Percentiles rank a stretch among this genome's conserved stretches.
phyloP scores from a whole-genome alignment of 352 stramenopile genomes.

The Globisporangium spinosum region DNA sequence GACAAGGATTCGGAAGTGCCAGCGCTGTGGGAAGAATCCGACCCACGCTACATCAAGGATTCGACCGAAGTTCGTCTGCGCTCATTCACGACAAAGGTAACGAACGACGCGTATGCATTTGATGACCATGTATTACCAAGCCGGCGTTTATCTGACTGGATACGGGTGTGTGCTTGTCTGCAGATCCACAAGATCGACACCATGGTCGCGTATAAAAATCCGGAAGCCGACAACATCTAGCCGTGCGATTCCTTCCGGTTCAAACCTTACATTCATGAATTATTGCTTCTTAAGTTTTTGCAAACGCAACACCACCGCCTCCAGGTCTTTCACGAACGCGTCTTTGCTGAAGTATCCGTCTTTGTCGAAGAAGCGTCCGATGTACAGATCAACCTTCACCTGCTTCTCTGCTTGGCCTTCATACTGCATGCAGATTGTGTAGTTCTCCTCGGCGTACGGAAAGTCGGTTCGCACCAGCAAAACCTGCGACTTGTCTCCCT shows the following conservation, averaged over 20 bases:
- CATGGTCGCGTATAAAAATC: slow-evolving; percentile 97
- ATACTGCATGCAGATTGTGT: slow-evolving; percentile 55
- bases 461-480: slow-evolving; percentile 70
- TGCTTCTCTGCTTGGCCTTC: slow-evolving; percentile 34
- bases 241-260: slow-evolving; percentile 9
- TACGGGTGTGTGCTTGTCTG: slow-evolving; percentile 8
- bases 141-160: slow-evolving; percentile 14
- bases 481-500: slow-evolving; percentile 32
- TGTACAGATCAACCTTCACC: slow-evolving; percentile 66
- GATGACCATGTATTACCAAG: slow-evolving; percentile 18
- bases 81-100: slow-evolving; percentile 96
- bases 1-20: slow-evolving; percentile 95
- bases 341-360: slow-evolving; percentile 85
- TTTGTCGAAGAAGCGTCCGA: slow-evolving; percentile 84
- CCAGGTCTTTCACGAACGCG: slow-evolving; percentile 66
- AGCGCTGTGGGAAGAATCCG: slow-evolving; percentile 96
- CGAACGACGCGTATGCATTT: background rate
- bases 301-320: slow-evolving; percentile 54
- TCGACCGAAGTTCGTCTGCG: slow-evolving; percentile 96
- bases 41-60: slow-evolving; percentile 97
- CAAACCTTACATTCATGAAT: slow-evolving; percentile 27
- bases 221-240: slow-evolving; percentile 71
- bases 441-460: slow-evolving; percentile 71
- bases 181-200: slow-evolving; percentile 98
- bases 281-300: slow-evolving; percentile 76